phyloP scores from a whole-genome alignment of 2,329 filamentous ascomycete species.

The Colletotrichum echinochloae region DNA sequence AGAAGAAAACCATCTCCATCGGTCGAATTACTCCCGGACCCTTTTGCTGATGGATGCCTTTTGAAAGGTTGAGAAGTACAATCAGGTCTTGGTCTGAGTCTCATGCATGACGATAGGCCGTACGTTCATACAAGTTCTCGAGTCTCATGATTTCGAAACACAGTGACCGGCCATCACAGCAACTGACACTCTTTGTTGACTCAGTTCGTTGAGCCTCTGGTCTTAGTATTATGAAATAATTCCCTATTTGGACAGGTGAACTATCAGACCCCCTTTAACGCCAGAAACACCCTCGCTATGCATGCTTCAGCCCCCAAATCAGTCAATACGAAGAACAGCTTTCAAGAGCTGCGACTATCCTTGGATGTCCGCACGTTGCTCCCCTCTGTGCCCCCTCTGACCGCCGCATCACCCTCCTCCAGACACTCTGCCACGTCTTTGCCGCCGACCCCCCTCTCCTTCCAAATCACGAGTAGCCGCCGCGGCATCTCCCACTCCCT shows the following conservation, averaged over 20 bases:
- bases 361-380: slow-evolving; percentile 32
- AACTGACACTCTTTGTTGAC: not conserved
- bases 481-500: slow-evolving; percentile 67
- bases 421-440: slow-evolving; percentile 65
- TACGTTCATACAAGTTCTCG: not conserved
- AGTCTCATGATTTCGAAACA: not conserved
- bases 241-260: not conserved
- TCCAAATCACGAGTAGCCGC: slow-evolving; percentile 65
- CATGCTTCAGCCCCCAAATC: slow-evolving; percentile 8
- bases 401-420: slow-evolving; percentile 65
- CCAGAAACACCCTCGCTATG: slow-evolving; percentile 36
- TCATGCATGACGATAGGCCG: too few species aligned
- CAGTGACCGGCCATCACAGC: not conserved
- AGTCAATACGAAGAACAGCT: not conserved
- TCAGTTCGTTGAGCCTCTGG: not conserved
- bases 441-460: slow-evolving; percentile 65
- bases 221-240: not conserved
- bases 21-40: not conserved
- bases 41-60: not conserved
- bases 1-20: not conserved
- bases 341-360: slow-evolving; percentile 40
- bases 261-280: not conserved
- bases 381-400: slow-evolving; percentile 47
- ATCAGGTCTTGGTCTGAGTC: not conserved
- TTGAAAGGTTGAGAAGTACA: not conserved